Percentiles rank a stretch among this genome's conserved stretches.
Evolutionary conservation across 441 rosid genomes (phyloP).

Genomic region (Flueggea neowawraea): DNA sequence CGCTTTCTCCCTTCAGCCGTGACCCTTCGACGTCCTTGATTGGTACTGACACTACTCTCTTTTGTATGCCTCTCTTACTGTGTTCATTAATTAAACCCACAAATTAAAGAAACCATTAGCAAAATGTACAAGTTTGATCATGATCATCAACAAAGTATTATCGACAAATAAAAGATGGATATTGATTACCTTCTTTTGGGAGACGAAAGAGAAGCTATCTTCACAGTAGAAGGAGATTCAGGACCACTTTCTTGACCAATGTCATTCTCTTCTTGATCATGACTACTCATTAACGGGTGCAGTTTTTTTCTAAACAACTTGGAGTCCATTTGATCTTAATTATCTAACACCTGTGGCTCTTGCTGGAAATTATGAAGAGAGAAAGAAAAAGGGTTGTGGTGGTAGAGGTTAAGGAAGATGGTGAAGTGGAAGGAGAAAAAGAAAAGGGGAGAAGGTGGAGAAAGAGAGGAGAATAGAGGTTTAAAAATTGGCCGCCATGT

Average conservation of each 20-base stretch:
- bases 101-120: neutral
- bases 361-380: too few species aligned
- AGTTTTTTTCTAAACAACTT: conserved; percentile 15
- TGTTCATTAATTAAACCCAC: neutral
- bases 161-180: too few species aligned
- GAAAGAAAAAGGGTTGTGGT: too few species aligned
- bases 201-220: conserved; percentile 42
- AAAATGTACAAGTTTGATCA: too few species aligned
- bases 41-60: conserved; percentile 77
- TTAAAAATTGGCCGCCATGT: conserved; percentile 50
- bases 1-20: conserved; percentile 64
- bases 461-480: conserved; percentile 14
- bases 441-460: conserved; percentile 10
- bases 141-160: too few species aligned
- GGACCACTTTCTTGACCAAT: conserved; percentile 24
- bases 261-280: conserved; percentile 35
- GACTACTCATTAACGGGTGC: conserved; percentile 25
- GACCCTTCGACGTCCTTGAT: conserved; percentile 78
- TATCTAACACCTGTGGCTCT: too few species aligned
- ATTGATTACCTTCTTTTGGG: conserved; percentile 57
- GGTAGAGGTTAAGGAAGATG: neutral
- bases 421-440: neutral
- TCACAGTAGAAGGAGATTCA: conserved; percentile 61
- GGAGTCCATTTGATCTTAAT: neutral
- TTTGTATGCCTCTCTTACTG: conserved; percentile 64